Evolutionary conservation across 208 protist genomes (phyloP).

Genomic region (Crithidia bombi): DNA sequence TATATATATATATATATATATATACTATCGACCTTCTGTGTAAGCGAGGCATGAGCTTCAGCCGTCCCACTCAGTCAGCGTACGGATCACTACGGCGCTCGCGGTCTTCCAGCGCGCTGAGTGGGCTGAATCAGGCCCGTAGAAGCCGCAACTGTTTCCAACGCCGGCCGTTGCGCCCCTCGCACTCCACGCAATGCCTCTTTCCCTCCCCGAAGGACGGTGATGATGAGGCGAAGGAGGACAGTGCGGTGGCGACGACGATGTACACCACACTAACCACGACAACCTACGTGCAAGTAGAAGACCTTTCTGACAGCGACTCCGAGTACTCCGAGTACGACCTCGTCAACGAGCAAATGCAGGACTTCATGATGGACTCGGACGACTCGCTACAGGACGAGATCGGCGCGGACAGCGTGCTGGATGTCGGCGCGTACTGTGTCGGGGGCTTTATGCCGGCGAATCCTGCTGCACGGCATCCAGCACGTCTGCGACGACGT

Average conservation of each 20-base stretch:
- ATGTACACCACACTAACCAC: slow-evolving; percentile 5
- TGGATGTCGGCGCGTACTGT: slow-evolving; percentile 14
- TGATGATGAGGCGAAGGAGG: neutral
- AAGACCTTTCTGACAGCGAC: slow-evolving; percentile 31
- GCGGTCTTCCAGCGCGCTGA: slow-evolving; percentile 2
- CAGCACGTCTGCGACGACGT: neutral
- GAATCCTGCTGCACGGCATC: neutral
- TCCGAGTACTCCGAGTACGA: slow-evolving; percentile 76
- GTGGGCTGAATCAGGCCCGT: slow-evolving; percentile 7
- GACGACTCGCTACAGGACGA: slow-evolving; percentile 36
- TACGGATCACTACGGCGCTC: slow-evolving; percentile 20
- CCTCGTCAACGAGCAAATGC: slow-evolving; percentile 73
- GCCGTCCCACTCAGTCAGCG: neutral
- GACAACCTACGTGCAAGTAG: neutral
- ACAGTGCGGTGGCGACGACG: neutral
- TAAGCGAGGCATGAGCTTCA: slow-evolving; percentile 44
- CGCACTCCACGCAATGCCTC: slow-evolving; percentile 32
- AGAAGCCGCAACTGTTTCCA: slow-evolving; percentile 32
- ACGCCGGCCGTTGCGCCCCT: slow-evolving; percentile 25
- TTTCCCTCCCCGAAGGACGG: slow-evolving; percentile 1
- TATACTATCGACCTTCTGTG: too few species aligned
- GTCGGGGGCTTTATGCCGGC: slow-evolving; percentile 15
- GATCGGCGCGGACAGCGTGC: slow-evolving; percentile 25
- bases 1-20: too few species aligned
- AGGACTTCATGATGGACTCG: slow-evolving; percentile 64